Base-by-base conservation (phyloP, 140 eudicot species). In the Flaveria floridana region DNA sequence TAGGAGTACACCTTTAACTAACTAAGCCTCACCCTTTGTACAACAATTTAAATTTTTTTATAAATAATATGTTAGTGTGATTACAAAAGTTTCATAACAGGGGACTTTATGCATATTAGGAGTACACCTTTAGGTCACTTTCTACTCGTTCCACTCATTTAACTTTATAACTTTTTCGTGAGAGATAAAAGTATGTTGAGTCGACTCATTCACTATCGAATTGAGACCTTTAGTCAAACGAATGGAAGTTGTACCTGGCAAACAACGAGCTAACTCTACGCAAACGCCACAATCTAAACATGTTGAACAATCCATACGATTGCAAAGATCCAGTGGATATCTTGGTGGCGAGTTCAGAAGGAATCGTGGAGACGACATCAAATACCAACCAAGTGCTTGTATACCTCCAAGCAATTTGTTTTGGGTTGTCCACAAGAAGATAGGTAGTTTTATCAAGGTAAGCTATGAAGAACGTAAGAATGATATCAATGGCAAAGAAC, bases 281-380 rank as follows among this genome's bases (percentile, higher is more conserved):
- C 30, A 91, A 82, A 46, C 97, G 90, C 96, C 96, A 91, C 23
- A 91, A 87, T 37, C 97, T 85, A 71, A 88, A 87, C 93, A 91
- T 79, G 70, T 80, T 85, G 80, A 91, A 82, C 7, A 74, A 74
- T 57, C 93, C 95, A 88, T 91, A 86, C 0, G 86, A 26, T 44
- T 69, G 84, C n/a, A 70, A 48, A 46, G 72, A 63, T 8, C 62
- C 12, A n/a, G 96, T 82, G 21, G 83, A 50, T 26, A 85, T 26
- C 5, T 69, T 63, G 44, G 42, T 76, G 4, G 83, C 84, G 30
- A 91, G 76, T 78, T 91, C 96, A 25, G 89, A 77, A 77, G 97
- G 97, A 64, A 88, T 78, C 6, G 96, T 91, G 58, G 97, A 76
- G 15, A 89, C 26, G 7, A 89, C 74, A 65, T 89, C 97, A 79